phyloP scores from a whole-genome alignment of 257 asterid species.

The Plantago elongata region DNA sequence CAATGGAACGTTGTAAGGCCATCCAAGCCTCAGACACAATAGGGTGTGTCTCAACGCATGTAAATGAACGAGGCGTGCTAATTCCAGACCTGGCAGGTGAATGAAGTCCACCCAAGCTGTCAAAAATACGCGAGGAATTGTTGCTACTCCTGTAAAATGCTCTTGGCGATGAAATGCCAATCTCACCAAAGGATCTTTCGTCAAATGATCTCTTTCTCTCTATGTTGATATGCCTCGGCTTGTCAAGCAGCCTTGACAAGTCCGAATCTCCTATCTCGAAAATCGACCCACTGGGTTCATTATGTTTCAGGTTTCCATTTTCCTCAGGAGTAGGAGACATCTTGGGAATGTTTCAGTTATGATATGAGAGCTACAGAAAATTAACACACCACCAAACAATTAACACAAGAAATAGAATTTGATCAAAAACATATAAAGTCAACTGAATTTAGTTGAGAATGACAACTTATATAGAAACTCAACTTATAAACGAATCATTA shows the following conservation, averaged over 20 bases:
- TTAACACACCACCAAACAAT: neutral
- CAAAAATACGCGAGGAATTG: slow-evolving; percentile 62
- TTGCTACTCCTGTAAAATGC: slow-evolving; percentile 41
- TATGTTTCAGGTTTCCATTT: slow-evolving; percentile 45
- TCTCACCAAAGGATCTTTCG: slow-evolving; percentile 76
- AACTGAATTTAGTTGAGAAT: too few relatives aligned
- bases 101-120: slow-evolving; percentile 40
- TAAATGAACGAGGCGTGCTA: slow-evolving; percentile 65
- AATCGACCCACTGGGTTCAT: slow-evolving; percentile 48
- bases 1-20: slow-evolving; percentile 67
- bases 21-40: slow-evolving; percentile 84
- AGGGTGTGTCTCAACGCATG: slow-evolving; percentile 65
- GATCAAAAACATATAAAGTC: too few relatives aligned
- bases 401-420: too few relatives aligned
- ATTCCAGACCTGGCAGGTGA: slow-evolving; percentile 72
- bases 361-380: slow-evolving; percentile 2
- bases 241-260: slow-evolving; percentile 52
- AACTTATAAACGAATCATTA: neutral
- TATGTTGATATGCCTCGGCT: slow-evolving; percentile 48
- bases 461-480: too few relatives aligned
- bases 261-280: slow-evolving; percentile 72
- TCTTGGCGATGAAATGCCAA: slow-evolving; percentile 68
- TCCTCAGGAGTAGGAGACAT: slow-evolving; percentile 58
- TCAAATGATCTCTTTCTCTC: slow-evolving; percentile 92
- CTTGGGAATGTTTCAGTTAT: neutral